Evolutionary conservation across 2,329 filamentous ascomycete species (phyloP), one percentile per base, ranked within the genome.

Genomic region (Colletotrichum salicis): DNA sequence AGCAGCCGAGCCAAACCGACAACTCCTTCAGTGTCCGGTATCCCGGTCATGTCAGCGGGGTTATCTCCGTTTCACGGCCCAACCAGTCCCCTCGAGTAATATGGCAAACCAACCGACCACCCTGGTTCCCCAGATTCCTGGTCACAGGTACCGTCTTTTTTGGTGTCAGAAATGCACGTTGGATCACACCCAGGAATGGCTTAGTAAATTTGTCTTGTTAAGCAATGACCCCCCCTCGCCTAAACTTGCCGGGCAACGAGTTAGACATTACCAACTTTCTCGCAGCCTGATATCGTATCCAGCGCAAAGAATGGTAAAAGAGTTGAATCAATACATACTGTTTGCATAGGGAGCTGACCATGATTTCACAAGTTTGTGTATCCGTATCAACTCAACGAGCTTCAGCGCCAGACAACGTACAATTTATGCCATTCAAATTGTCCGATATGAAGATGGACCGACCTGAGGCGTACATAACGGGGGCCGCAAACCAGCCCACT

Each of bases 111-210:
- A 41, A 19, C 37, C 37, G 15, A 41, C 27, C 27, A 60, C 33
- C 59, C 65, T 41, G 69, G 55, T 60, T 71, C 65, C 22, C 66
- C 60, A 56, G 59, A 56, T 60, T 65, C 65, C 70, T 71, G 65
- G 59, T 60, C 65, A 33, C 60, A 59, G 48, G 59, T 55, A 56
- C 35, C 48, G 59, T 56, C 48, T 45, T 35, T 37, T 41, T n/a
- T 41, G 19, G 55, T 41, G 29, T 56, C 56, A 67, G 45, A 13
- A 24, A 56, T 55, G 64, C 63, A 57, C 31, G 51, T 57, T 61
- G 64, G 37, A 63, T 52, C 58, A 63, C 45, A 52, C 19, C 24
- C 15, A 24, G 19, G 29, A 24, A 57, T 19, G 22, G 19, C 62
- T 11, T 19, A 24, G 29, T 41, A 27, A 41, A 27, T 37, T 29